A percentile compares a stretch with the other conserved stretches of the same genome.
Evolutionary conservation across 768 basidiomycete genomes (phyloP).

Genomic region (Candolleomyces efflorescens): DNA sequence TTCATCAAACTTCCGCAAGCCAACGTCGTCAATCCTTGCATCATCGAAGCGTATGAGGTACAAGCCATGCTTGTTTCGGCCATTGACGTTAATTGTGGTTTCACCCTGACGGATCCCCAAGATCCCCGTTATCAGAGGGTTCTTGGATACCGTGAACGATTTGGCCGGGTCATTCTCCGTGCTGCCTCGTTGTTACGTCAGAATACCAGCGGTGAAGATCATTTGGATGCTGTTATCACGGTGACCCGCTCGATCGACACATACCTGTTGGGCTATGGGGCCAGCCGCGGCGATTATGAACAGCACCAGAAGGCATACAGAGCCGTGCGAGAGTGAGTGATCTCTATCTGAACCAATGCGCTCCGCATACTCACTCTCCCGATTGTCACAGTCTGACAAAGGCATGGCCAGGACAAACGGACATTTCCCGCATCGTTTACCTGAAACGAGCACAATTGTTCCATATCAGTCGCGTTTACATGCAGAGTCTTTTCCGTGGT

Average conservation of each 20-base stretch:
- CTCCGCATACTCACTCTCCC: not conserved
- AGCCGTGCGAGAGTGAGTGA: slow-evolving; percentile 55
- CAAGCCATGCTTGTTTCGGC: slow-evolving; percentile 65
- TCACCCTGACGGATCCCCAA: slow-evolving; percentile 64
- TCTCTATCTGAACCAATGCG: not conserved
- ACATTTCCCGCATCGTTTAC: slow-evolving; percentile 70
- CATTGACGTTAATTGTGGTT: slow-evolving; percentile 68
- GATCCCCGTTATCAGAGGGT: slow-evolving; percentile 75
- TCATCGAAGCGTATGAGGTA: slow-evolving; percentile 60
- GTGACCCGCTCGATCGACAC: slow-evolving; percentile 73
- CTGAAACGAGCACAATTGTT: slow-evolving; percentile 77
- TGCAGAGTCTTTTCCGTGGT: slow-evolving; percentile 71
- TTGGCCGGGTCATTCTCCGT: slow-evolving; percentile 62
- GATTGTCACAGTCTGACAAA: slow-evolving; percentile 37
- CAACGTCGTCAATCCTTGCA: slow-evolving; percentile 50
- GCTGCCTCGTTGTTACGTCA: slow-evolving; percentile 64
- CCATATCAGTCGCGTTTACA: slow-evolving; percentile 70
- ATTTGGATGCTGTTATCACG: slow-evolving; percentile 78
- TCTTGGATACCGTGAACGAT: slow-evolving; percentile 50
- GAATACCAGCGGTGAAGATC: slow-evolving; percentile 67
- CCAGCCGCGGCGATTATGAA: slow-evolving; percentile 55
- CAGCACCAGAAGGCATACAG: slow-evolving; percentile 63
- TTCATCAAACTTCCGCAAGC: slow-evolving; percentile 58
- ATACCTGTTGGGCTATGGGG: slow-evolving; percentile 68
- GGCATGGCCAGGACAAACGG: slow-evolving; percentile 62